Percentiles rank a stretch among this genome's conserved stretches.
Evolutionary conservation across 176 grass and related monocot genomes (phyloP).

Genomic region (Lolium rigidum): DNA sequence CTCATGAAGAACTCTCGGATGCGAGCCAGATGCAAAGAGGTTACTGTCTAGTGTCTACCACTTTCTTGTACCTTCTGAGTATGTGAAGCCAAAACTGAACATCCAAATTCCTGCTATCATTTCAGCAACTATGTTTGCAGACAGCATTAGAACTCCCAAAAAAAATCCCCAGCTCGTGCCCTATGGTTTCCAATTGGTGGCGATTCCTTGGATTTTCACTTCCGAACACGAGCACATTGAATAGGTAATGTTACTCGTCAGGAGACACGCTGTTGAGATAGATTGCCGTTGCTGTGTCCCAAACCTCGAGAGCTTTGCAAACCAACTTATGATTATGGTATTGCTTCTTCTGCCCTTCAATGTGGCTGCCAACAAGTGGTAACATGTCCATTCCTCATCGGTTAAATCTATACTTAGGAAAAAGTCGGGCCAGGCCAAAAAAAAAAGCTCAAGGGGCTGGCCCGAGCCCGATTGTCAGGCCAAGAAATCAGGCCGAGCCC

Average conservation of each 20-base stretch:
- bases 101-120: background rate
- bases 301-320: background rate
- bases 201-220: background rate
- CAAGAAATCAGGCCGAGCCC: too few relatives aligned
- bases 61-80: background rate
- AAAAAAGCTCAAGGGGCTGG: too few relatives aligned
- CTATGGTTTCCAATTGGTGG: background rate
- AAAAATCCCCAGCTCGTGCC: background rate
- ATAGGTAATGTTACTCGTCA: background rate
- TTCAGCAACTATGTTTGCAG: background rate
- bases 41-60: background rate
- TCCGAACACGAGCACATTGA: slow-evolving; percentile 2
- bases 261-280: background rate
- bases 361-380: background rate
- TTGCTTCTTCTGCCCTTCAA: background rate
- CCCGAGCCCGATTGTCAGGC: too few relatives aligned
- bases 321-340: background rate
- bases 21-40: background rate
- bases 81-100: background rate
- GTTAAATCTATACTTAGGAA: too few relatives aligned
- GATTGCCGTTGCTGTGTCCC: background rate
- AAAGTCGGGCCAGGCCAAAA: too few relatives aligned
- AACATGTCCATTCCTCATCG: background rate
- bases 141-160: background rate
- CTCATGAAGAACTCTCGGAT: slow-evolving; percentile 9